Conservation (phyloP, 768 basidiomycete genomes). For the Termitomyces sp. region DNA sequence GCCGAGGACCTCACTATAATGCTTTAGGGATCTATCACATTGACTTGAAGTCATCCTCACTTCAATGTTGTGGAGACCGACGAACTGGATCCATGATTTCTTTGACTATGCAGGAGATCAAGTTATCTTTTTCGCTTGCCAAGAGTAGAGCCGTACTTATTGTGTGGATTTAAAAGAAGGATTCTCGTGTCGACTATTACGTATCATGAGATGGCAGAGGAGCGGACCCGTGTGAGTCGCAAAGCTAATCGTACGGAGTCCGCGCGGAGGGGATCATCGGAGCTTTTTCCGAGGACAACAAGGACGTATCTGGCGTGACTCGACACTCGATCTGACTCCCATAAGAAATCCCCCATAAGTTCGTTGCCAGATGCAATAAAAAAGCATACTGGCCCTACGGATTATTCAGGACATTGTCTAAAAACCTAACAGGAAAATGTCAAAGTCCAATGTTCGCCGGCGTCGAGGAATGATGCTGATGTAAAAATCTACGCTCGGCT, state of each 20-base stretch:
- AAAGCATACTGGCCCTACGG: background rate
- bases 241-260: constrained; percentile 5
- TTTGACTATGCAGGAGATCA: background rate
- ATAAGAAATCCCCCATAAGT: background rate
- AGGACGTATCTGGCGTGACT: background rate
- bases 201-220: background rate
- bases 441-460: background rate
- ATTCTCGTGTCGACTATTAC: background rate
- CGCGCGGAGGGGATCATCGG: constrained; percentile 4
- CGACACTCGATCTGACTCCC: background rate
- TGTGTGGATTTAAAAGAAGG: background rate
- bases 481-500: background rate
- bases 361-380: background rate
- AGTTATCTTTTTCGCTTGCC: background rate
- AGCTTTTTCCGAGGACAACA: background rate
- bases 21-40: background rate
- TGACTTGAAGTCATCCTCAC: background rate
- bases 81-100: background rate
- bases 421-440: background rate
- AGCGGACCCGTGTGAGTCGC: background rate
- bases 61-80: background rate
- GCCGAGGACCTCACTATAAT: too few relatives aligned
- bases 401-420: background rate
- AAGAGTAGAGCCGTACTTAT: background rate
- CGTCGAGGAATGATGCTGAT: background rate